These are phyloP conservation scores for Fermentozyma sake DNA, from an alignment of 1,139 yeast species.

Conservation along the genomic window DNA sequence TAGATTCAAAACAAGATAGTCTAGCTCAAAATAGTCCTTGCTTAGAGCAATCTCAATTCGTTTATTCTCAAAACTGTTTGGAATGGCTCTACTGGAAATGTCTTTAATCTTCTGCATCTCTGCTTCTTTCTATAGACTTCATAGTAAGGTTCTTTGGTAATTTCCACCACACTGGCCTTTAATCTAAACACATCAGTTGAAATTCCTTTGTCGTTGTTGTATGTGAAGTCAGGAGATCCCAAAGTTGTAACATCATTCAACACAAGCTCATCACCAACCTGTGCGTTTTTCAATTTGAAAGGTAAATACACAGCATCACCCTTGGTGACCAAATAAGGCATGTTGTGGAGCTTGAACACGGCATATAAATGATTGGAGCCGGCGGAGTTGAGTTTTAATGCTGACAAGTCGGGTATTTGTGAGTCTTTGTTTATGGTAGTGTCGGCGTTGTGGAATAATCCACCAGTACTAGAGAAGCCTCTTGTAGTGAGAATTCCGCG, in stretches of 20 bases:
- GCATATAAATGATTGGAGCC: constrained; percentile 63
- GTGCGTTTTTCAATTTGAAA: constrained; percentile 65
- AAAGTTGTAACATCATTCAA: constrained; percentile 74
- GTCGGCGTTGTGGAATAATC: no score
- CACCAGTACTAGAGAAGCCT: no score
- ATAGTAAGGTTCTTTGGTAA: constrained; percentile 77
- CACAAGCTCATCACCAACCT: constrained; percentile 73
- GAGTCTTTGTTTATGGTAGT: no score
- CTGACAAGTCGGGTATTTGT: constrained; percentile 24
- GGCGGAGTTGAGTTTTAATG: constrained; percentile 61
- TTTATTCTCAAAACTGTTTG: constrained; percentile 78
- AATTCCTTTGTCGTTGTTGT: constrained; percentile 33
- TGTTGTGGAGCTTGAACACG: constrained; percentile 71
- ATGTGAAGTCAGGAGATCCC: constrained; percentile 83
- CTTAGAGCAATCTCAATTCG: constrained; percentile 50
- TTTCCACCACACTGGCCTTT: constrained; percentile 78
- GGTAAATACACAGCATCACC: constrained; percentile 86
- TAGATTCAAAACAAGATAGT: no score
- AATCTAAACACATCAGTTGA: constrained; percentile 46
- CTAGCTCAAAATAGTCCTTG: no score
- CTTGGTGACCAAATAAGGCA: constrained; percentile 83
- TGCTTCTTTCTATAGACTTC: constrained; percentile 58
- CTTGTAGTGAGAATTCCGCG: no score
- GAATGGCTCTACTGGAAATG: constrained; percentile 71
- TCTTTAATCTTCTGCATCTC: constrained; percentile 81